Conservation (phyloP, 192 early-diverging fungal genomes). For the Coemansia biformis region DNA sequence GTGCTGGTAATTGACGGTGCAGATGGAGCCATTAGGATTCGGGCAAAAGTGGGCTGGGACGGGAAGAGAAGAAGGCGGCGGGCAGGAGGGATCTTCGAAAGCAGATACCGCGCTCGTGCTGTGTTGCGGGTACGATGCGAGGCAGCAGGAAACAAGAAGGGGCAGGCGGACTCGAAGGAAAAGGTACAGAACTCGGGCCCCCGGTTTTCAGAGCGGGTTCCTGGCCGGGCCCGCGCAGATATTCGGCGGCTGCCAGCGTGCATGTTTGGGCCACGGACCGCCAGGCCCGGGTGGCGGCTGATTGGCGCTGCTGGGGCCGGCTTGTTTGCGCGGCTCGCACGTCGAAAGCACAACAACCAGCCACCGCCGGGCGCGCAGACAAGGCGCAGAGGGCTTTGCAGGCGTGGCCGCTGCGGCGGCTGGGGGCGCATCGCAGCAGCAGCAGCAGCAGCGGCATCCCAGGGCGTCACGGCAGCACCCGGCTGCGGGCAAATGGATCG, state of each 20-base stretch:
- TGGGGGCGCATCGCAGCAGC: neutral
- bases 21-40: constrained; percentile 40
- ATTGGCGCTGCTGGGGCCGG: too few species aligned
- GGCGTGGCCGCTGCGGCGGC: too few species aligned
- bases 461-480: constrained; percentile 1
- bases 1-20: constrained; percentile 49
- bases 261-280: too few species aligned
- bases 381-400: neutral
- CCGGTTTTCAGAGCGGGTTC: too few species aligned
- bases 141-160: neutral
- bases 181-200: too few species aligned
- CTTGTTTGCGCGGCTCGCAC: too few species aligned
- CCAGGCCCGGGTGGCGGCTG: too few species aligned
- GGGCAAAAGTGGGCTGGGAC: constrained; percentile 3
- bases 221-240: too few species aligned
- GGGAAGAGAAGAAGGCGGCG: neutral
- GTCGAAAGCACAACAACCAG: too few species aligned
- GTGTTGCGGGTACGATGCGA: too few species aligned
- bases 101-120: too few species aligned
- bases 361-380: neutral
- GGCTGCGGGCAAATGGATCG: constrained; percentile 24
- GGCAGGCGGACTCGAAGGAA: neutral
- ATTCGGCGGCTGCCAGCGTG: too few species aligned
- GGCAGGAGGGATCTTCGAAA: constrained; percentile 1
- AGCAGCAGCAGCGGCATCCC: neutral